phyloP scores from a whole-genome alignment of 257 asterid species.

The Ophiorrhiza pumila region DNA sequence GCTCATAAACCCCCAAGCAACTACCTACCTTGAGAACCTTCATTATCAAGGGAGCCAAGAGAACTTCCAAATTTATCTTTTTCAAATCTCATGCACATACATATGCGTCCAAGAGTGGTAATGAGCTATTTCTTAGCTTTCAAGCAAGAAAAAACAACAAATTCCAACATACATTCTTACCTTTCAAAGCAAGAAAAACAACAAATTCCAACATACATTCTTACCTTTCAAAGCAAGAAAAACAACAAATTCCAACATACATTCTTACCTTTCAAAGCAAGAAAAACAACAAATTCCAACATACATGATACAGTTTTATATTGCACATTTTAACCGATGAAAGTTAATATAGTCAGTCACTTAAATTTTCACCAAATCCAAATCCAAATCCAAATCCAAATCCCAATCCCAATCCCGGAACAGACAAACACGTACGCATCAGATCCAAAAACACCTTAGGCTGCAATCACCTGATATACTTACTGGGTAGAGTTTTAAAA shows the following conservation, averaged over 20 bases:
- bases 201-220: no score
- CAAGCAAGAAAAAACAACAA: background rate
- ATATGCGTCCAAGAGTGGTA: background rate
- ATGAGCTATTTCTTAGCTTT: background rate
- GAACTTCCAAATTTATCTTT: background rate
- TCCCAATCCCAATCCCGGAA: no score
- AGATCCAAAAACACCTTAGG: no score
- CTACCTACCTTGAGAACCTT: background rate
- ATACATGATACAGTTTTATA: background rate
- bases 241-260: slow-evolving; percentile 13
- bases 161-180: no score
- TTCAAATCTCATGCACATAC: background rate
- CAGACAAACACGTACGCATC: no score
- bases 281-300: slow-evolving; percentile 2
- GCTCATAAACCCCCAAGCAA: background rate
- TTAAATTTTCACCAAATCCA: background rate
- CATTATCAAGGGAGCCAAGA: background rate
- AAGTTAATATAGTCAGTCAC: background rate
- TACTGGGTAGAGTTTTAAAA: no score
- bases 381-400: no score
- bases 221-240: background rate
- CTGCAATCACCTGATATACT: no score
- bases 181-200: background rate
- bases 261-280: background rate
- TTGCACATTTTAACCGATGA: background rate